Evolutionary conservation across 352 stramenopile genomes (phyloP).

Genomic region (Albugo laibachii): DNA sequence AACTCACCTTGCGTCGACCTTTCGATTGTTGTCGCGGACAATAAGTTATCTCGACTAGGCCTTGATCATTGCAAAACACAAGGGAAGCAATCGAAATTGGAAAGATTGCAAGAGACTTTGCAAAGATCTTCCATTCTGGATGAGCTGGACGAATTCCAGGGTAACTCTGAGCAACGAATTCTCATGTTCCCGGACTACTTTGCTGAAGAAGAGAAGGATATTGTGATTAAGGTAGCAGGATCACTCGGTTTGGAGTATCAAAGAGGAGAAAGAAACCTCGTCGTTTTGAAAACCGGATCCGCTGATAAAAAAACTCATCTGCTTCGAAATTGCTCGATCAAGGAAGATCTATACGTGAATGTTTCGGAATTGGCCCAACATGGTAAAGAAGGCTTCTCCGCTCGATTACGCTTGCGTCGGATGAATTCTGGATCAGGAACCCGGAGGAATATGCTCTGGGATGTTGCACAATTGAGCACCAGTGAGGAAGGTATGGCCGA

Average conservation of each 20-base stretch:
- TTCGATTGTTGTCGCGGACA: too few species aligned
- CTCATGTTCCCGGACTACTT: constrained; percentile 53
- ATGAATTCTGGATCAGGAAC: constrained; percentile 35
- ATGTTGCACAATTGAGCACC: constrained; percentile 33
- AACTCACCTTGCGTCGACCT: too few species aligned
- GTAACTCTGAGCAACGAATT: constrained; percentile 23
- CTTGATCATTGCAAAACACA: too few species aligned
- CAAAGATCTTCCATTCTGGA: constrained; percentile 5
- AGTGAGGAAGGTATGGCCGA: constrained; percentile 30
- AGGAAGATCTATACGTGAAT: constrained; percentile 46
- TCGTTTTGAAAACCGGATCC: constrained; percentile 30
- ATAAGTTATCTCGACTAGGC: too few species aligned
- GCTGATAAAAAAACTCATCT: constrained; percentile 5
- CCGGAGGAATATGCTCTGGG: constrained; percentile 57
- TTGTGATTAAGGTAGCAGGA: constrained; percentile 27
- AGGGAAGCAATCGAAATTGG: too few species aligned
- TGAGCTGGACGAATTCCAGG: constrained; percentile 37
- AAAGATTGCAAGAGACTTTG: neutral
- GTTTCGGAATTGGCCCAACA: constrained; percentile 43
- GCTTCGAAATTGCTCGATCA: constrained; percentile 1
- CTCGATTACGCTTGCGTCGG: constrained; percentile 26
- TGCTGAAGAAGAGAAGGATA: constrained; percentile 22
- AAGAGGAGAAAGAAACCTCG: constrained; percentile 32
- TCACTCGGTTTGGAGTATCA: constrained; percentile 35
- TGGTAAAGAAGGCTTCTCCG: constrained; percentile 55